Evolutionary conservation across 371 early-diverging fungal species (phyloP), one percentile per base, ranked within the genome.

Genomic region (Apophysomyces elegans): DNA sequence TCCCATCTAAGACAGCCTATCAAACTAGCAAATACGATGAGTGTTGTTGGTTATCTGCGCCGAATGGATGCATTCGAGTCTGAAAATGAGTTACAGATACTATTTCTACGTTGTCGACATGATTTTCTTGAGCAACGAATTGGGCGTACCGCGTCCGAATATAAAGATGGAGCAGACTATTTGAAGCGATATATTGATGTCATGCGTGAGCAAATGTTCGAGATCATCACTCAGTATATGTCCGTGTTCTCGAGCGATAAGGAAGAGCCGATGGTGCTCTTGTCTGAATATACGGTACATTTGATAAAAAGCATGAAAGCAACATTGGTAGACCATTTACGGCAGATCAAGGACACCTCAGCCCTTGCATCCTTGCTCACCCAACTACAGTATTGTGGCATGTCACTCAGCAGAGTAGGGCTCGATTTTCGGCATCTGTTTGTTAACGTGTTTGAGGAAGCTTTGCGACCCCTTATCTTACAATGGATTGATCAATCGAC

Each of bases 361-460:
- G 74, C 87, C 4, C 63, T 93, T 36, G 83, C 84, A 0, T 89
- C 90, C 4, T 64, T 93, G 14, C 71, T 90, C 44, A 90, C 91
- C 1, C 92, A 94, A 62, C 76, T 90, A n/a, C 91, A 92, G 84
- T 94, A 93, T 68, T 91, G 90, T 65, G 92, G 93, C 45, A 84
- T 92, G 82, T 91, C 92, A 7, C 79, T 94, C 50, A 91, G 91
- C 38, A 82, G 92, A 32, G 86, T 93, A 56, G 95, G 95, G 5
- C 72, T 91, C 32, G 95, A 94, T 73, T 90, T 93, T 62, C 82
- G 95, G 37, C 84, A 83, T 16, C 61, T 90, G 7, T 86, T 90
- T 46, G 85, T 84, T 1, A 65, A 74, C 6, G 65, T 79, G 13
- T 92, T 92, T 67, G 91, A 92, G 64, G 78, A 83, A 21, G 86